Evolutionary conservation across 176 grass and related monocot genomes (phyloP).

Genomic region (Hyparrhenia diplandra): DNA sequence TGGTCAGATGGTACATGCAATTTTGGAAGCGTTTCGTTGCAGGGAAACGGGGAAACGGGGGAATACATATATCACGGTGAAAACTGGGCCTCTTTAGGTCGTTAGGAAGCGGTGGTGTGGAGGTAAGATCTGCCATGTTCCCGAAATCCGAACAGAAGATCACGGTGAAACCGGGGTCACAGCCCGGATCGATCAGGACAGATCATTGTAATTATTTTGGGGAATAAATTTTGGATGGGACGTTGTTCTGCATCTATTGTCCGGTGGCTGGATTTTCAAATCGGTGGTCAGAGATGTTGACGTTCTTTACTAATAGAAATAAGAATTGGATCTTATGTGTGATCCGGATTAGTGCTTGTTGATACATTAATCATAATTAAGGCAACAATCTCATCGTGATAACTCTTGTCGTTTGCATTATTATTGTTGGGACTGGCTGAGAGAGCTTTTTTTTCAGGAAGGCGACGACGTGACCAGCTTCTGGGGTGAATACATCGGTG

Average conservation of each 20-base stretch:
- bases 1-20: background rate
- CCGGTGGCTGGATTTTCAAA: background rate
- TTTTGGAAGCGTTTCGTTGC: no score
- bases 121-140: background rate
- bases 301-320: background rate
- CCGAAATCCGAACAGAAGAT: background rate
- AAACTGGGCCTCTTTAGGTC: no score
- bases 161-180: background rate
- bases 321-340: background rate
- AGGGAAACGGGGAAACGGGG: no score
- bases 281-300: background rate
- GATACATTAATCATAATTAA: background rate
- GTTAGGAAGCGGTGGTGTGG: no score
- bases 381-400: background rate
- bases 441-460: no score
- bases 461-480: no score
- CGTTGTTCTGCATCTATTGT: background rate
- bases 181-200: background rate
- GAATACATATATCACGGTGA: no score
- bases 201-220: background rate
- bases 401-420: background rate
- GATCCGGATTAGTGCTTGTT: background rate
- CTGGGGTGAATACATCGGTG: no score
- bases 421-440: no score
- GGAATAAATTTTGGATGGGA: background rate